Evolutionary conservation across 2,329 filamentous ascomycete species (phyloP), one percentile per base, ranked within the genome.

Genomic region (Ophiostoma ulmi): DNA sequence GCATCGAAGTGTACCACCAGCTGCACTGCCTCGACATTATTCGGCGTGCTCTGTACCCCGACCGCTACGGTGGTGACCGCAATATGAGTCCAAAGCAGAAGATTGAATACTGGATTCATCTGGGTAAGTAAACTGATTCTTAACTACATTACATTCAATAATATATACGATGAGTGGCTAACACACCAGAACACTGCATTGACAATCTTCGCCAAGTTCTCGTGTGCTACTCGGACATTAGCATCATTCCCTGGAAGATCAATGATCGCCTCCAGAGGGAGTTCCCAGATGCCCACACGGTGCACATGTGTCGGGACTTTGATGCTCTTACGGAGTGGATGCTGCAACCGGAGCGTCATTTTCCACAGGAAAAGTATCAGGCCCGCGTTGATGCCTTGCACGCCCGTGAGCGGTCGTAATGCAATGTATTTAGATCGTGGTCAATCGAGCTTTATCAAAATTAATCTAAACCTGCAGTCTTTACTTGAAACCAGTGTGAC

Each of bases 231-330:
- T 68, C 66, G 2, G 66, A 68, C 14, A 39, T 68, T 26, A 68
- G 66, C 66, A 68, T 68, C 26, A 68, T 68, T 20, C 66, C 66
- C 11, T 68, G 66, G 66, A 48, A 68, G 1, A 68, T 68, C 26
- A 52, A 68, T 20, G 66, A 68, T 10, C 66, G 66, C 3, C 66
- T 39, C 0, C 38, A 68, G n/a, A 39, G 14, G 4, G 66, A 68
- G 41, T 68, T 68, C 44, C 66, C 66, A 5, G 41, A 52, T 39
- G 66, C 66, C 14, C 66, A 68, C 14, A 68, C 66, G 41, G 66
- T 68, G 22, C 66, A 68, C 20, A 52, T 68, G 66, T 68, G 66
- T n/a, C 66, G 66, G 10, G 66, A 68, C 38, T 68, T 68, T 68
- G 66, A 68, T 14, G 66, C 66, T 17, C 38, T 68, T n/a, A 68